Evolutionary conservation across 2,329 filamentous ascomycete genomes (phyloP), one percentile per base, ranked within the genome.

Genomic region (Setomelanomma holmii): DNA sequence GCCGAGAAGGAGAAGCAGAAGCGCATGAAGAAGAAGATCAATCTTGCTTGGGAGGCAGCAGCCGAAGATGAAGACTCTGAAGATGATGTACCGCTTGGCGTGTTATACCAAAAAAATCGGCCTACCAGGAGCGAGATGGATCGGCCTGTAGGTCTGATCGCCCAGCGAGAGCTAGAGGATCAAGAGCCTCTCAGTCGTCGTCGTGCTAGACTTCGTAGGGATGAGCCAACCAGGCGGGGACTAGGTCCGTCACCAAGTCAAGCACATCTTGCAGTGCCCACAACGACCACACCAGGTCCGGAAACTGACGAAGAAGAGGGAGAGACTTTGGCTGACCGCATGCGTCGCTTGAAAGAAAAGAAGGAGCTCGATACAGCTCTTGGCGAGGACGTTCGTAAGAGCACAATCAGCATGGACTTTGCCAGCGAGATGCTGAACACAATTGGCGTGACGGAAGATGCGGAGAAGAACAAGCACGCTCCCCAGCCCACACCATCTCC

Each of bases 21-120:
- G 22, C 86, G 93, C 33, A 84, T 88, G 64, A 83, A 84, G 50
- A 90, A 89, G 67, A 89, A 88, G 51, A 86, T 96, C 27, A 91
- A 91, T 52, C 81, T 99, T 27, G 95, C 93, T 1, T 99, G 95
- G 95, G 93, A 98, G 74, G 88, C 89, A 44, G 82, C 83, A 1
- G 61, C 60, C 16, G 76, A 76, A 3, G 71, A 72, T 10, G 74
- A 76, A 8, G 77, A 79, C 24, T 77, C 79, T 67, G 86, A 86
- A 11, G 91, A 96, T 58, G 93, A 98, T 64, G 88, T 96, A 1
- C 95, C 95, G 0, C 80, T 99, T 4, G 95, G 89, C 10, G 80
- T 98, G 60, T 81, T 99, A 14, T 90, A 85, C 63, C 74, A 74
- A 40, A 75, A 79, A 47, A 56, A 73, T 53, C 44, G 66, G 65